Evolutionary conservation across 2,329 filamentous ascomycete species (phyloP), one percentile per base, ranked within the genome.

Genomic region (Colletotrichum musae): DNA sequence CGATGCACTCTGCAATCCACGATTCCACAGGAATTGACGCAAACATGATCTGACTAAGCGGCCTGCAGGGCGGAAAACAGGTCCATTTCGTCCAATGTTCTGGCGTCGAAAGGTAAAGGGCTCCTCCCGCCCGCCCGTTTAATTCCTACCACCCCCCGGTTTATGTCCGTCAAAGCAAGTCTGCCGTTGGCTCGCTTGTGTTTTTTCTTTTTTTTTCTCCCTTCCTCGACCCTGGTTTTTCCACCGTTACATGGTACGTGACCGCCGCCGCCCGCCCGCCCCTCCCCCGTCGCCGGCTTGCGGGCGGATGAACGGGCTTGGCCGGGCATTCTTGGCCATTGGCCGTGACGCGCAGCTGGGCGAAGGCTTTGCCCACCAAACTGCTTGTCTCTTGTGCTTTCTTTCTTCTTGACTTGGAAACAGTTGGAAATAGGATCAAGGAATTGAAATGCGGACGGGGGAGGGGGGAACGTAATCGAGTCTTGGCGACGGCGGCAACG

Each of bases 401-500:
- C n/a, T 16, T 18, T 47, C n/a, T 4, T 16, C 7, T 2, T 10
- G 47, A 5, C 45, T 50, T 18, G n/a, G 32, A 36, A 21, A 10
- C 6, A 36, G 7, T 36, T 36, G 32, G 32, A 10, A 36, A 2
- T 10, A 10, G 32, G 3, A 36, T 36, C 32, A 36, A 36, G 32
- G 32, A 36, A 36, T 36, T 36, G 32, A 36, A 36, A 21, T 21
- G 21, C 21, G 32, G 32, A 10, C 32, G 9, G 10, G 9, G 32
- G 32, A 4, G 10, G 9, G 32, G 21, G 32, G 32, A 10, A 36
- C n/a, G 47, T 50, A 36, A 36, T 10, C 32, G 1, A 4, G 47
- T 36, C 56, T 58, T 58, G 56, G 56, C 56, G 26, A 5, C 13
- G 13, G 61, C 61, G 28, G 28, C 5, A 10, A 45, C 54, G 54